Evolutionary conservation across 2,329 filamentous ascomycete genomes (phyloP).

Genomic region (Elsinoe arachidis): DNA sequence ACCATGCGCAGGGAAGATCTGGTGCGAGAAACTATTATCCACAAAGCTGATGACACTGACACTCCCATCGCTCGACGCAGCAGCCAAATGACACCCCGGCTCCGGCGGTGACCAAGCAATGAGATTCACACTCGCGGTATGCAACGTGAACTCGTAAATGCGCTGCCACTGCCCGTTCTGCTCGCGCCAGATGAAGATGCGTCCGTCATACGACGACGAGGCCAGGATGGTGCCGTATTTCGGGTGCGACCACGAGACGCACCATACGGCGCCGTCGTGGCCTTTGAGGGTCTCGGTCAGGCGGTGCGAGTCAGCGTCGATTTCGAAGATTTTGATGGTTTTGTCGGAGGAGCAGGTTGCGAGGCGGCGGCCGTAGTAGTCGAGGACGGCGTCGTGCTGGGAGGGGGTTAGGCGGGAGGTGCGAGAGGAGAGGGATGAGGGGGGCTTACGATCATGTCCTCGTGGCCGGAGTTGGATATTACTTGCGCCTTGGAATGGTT

Average conservation of each 20-base stretch:
- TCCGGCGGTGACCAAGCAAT: conserved; percentile 98
- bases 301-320: conserved; percentile 85
- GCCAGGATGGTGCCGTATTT: conserved; percentile 98
- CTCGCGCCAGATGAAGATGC: conserved; percentile 98
- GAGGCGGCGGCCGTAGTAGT: conserved; percentile 94
- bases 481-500: conserved; percentile 54
- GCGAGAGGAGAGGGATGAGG: not conserved
- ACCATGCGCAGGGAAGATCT: conserved; percentile 83
- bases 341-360: conserved; percentile 97
- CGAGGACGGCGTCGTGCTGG: conserved; percentile 94
- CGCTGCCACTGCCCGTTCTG: conserved; percentile 55
- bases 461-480: conserved; percentile 79
- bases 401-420: conserved; percentile 16
- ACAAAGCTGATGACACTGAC: conserved; percentile 95
- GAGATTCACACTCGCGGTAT: conserved; percentile 94
- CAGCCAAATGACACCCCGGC: conserved; percentile 86
- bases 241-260: conserved; percentile 93
- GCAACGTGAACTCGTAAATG: conserved; percentile 85
- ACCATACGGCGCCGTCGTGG: conserved; percentile 97
- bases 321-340: conserved; percentile 98
- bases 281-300: conserved; percentile 90
- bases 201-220: conserved; percentile 91
- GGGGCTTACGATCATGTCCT: conserved; percentile 96
- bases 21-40: conserved; percentile 85
- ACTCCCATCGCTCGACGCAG: conserved; percentile 86